phyloP scores from a whole-genome alignment of 1,284 basidiomycete genomes.

The Salmacisia buchloeana region DNA sequence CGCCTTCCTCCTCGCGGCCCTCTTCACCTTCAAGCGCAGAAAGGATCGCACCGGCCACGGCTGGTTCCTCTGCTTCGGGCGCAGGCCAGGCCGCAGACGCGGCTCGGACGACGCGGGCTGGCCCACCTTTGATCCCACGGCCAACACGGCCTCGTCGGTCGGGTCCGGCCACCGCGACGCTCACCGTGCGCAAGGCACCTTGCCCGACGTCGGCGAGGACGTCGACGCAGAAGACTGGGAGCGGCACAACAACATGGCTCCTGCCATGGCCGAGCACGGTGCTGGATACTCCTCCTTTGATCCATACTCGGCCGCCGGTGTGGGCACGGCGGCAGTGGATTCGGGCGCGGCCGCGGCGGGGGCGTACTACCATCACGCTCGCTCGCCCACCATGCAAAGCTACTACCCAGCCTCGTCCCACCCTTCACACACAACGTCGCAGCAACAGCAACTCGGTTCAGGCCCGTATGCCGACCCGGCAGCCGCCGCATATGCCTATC shows the following conservation, averaged over 20 bases:
- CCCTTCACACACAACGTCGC: conserved; percentile 25
- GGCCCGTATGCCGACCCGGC: conserved; percentile 14
- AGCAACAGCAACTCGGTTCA: conserved; percentile 22
- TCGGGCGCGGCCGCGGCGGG: conserved; percentile 20
- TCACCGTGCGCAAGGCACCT: background rate
- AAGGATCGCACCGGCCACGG: conserved; percentile 31
- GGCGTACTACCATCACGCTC: conserved; percentile 16
- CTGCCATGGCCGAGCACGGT: background rate
- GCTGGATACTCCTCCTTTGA: conserved; percentile 2
- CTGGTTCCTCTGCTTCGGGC: conserved; percentile 40
- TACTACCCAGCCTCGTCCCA: conserved; percentile 22
- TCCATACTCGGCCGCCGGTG: conserved; percentile 15
- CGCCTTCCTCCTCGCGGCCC: conserved; percentile 20
- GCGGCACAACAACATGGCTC: background rate
- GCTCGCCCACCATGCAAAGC: conserved; percentile 16
- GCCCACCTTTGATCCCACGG: conserved; percentile 31
- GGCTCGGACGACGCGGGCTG: conserved; percentile 28
- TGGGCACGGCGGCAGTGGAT: conserved; percentile 15
- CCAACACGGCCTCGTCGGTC: background rate
- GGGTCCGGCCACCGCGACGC: background rate
- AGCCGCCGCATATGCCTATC: background rate
- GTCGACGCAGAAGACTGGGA: too few relatives aligned
- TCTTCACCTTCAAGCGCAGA: conserved; percentile 21
- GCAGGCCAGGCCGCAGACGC: conserved; percentile 21
- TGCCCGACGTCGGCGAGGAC: background rate